Evolutionary conservation across 148 eudicot species (phyloP), one percentile per base, ranked within the genome.

Genomic region (Oxyria digyna): DNA sequence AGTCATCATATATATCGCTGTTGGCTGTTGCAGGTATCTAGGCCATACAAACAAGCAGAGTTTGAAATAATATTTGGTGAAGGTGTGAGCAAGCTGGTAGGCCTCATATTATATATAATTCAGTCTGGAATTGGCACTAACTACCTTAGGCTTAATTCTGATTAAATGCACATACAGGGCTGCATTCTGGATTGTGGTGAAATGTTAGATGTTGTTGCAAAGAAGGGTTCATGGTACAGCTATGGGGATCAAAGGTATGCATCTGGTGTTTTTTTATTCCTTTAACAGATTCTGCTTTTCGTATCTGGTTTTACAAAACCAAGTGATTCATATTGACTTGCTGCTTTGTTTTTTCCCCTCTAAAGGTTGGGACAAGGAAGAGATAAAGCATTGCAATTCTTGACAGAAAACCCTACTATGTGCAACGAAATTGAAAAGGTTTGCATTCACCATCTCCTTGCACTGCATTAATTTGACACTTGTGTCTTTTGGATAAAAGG

Each of bases 31-130:
- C 75, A 92, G 98, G 98, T 92, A 38, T 92, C 98, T 59, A 86
- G 98, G 80, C 98, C 98, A 32, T 92, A 92, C 85, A 92, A 86
- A 77, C 98, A 92, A 78, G 98, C 98, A 62, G 98, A 92, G 74
- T 87, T 92, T 80, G 98, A 92, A 75, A 92, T 92, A 73, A 87
- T 83, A 68, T 92, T 92, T 78, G 98, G 98, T 17, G 96, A 92
- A 74, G 98, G 98, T 71, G 98, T 87, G 72, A 85, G 96, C 83
- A 81, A 89, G 69, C 80, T 92, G 98, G 98, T 92, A 21, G 62
- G 96, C 83, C 48, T 73, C 41, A 32, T 72, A 38, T 38, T 38
- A 38, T 59, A 20, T 38, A 33, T 13, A 59, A 27, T 3, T 18
- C 27, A 15, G 20, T 4, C 50, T 67, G 70, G 18, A 69, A 41